Evolutionary conservation across 495 filamentous ascomycete species (phyloP).

Genomic region (Venustampulla echinocandica): DNA sequence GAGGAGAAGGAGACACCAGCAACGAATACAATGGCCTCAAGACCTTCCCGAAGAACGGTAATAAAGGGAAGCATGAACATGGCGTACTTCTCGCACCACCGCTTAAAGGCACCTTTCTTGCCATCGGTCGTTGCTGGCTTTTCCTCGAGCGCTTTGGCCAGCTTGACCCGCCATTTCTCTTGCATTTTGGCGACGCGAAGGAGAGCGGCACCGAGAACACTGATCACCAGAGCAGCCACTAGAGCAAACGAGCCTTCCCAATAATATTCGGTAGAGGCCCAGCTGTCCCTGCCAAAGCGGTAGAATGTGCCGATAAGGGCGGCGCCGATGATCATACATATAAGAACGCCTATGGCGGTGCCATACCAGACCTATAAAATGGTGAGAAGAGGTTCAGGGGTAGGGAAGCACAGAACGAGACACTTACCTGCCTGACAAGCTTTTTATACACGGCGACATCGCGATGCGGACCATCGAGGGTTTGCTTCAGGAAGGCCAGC

Average conservation of each 20-base stretch:
- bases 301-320: conserved; percentile 80
- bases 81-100: conserved; percentile 63
- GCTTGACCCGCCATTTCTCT: conserved; percentile 75
- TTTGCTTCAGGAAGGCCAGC: conserved; percentile 73
- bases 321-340: conserved; percentile 60
- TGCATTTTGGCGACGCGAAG: conserved; percentile 77
- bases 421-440: conserved; percentile 57
- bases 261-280: conserved; percentile 56
- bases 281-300: conserved; percentile 54
- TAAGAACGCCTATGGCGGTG: conserved; percentile 48
- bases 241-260: conserved; percentile 73
- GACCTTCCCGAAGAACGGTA: conserved; percentile 73
- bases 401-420: not conserved
- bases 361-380: conserved; percentile 60
- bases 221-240: conserved; percentile 67
- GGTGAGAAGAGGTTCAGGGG: not conserved
- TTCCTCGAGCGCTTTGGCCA: conserved; percentile 53
- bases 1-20: conserved; percentile 70
- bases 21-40: conserved; percentile 76
- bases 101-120: conserved; percentile 40
- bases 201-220: conserved; percentile 66
- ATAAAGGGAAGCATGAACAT: conserved; percentile 80
- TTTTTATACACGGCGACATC: conserved; percentile 54
- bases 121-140: conserved; percentile 30
- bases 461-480: conserved; percentile 49